These are phyloP conservation scores for Solanum pinnatisectum DNA, from an alignment of 257 asterid species.

Conservation along the genomic window DNA sequence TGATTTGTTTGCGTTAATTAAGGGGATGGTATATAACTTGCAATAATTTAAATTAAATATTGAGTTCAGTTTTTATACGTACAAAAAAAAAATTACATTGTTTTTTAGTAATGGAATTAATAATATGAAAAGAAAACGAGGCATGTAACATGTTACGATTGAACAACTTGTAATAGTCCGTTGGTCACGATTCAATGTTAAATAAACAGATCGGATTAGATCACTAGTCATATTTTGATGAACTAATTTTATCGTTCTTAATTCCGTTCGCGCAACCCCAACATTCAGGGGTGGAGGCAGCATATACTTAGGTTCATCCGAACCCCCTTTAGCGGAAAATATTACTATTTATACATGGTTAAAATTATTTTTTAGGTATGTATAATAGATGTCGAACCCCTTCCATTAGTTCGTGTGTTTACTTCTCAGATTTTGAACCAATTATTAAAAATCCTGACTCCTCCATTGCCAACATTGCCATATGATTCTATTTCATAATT, in stretches of 20 bases:
- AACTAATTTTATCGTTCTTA: too few relatives aligned
- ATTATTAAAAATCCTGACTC: too few relatives aligned
- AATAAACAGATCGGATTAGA: neutral
- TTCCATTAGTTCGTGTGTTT: fast-evolving
- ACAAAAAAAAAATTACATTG: neutral
- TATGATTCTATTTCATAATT: neutral
- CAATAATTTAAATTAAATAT: neutral
- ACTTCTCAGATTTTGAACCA: too few relatives aligned
- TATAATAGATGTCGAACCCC: too few relatives aligned
- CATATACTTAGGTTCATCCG: too few relatives aligned
- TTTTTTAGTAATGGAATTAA: neutral
- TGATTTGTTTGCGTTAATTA: neutral
- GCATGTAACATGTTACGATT: neutral
- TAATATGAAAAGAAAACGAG: neutral
- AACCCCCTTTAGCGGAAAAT: too few relatives aligned
- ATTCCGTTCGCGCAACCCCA: neutral
- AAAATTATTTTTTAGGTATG: too few relatives aligned
- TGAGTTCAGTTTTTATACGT: neutral
- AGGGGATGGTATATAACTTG: neutral
- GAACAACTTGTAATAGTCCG: neutral
- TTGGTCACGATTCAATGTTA: neutral
- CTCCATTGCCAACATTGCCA: too few relatives aligned
- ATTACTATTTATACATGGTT: too few relatives aligned
- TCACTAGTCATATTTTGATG: neutral
- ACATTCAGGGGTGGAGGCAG: too few relatives aligned